Evolutionary conservation across 257 asterid species (phyloP).

Genomic region (Linaria vulgaris): DNA sequence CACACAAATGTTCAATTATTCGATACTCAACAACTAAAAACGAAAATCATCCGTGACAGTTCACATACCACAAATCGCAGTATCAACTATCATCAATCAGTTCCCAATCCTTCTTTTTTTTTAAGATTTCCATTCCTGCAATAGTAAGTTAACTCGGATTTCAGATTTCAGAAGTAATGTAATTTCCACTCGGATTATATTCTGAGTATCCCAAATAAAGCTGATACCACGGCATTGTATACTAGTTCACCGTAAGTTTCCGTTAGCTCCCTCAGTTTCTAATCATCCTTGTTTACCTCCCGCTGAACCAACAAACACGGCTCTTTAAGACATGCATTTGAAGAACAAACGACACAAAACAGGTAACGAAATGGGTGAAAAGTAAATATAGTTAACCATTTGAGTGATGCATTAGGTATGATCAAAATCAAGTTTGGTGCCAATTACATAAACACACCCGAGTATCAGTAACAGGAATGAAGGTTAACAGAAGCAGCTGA

Average conservation of each 20-base stretch:
- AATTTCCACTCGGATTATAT: constrained; percentile 84
- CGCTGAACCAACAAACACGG: constrained; percentile 34
- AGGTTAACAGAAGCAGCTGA: too few species aligned
- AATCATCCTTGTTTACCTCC: constrained; percentile 64
- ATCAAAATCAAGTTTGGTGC: too few species aligned
- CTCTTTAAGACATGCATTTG: background rate
- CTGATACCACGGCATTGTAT: constrained; percentile 59
- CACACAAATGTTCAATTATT: constrained; percentile 27
- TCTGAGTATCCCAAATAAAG: constrained; percentile 70
- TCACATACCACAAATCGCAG: background rate
- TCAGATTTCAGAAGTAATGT: constrained; percentile 76
- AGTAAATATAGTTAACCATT: too few species aligned
- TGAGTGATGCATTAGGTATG: too few species aligned
- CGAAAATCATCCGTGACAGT: constrained; percentile 3
- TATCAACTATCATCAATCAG: constrained; percentile 29
- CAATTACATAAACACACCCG: too few species aligned
- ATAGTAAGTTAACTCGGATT: constrained; percentile 57
- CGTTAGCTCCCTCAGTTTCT: constrained; percentile 68
- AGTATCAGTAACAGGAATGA: too few species aligned
- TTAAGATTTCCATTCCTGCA: constrained; percentile 57
- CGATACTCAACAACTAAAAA: background rate
- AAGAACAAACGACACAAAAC: background rate
- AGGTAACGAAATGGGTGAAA: too few species aligned
- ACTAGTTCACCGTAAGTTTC: constrained; percentile 49
- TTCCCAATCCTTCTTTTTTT: constrained; percentile 33